Base-by-base conservation (phyloP, 2,329 filamentous ascomycete genomes). In the Colletotrichum falcatum region DNA sequence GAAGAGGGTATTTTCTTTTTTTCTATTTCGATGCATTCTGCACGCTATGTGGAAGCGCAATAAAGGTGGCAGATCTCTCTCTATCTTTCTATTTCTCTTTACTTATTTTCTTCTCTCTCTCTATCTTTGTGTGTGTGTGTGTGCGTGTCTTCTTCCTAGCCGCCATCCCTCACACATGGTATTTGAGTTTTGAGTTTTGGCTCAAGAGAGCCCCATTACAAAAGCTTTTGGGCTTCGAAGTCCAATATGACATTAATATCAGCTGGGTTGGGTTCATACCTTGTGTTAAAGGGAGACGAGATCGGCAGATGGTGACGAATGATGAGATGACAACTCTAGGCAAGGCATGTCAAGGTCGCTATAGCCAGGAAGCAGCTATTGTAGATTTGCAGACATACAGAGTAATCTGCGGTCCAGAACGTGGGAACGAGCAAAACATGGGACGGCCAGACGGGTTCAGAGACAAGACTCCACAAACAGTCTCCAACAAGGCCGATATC, bases 271-370 rank as follows among this genome's bases (percentile, higher is more conserved):
- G 5, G 35, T 30, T 9, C 16, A 5, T n/a, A 6, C 1, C 28
- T 39, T 5, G 9, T 0, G 8, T 20, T 16, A 3, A 11, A 39
- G 44, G 44, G 20, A 20, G 26, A n/a, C 20, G 20, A 12, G 48
- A 46, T 66, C 11, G 37, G 48, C 39, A 30, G 20, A 14, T 54
- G 7, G n/a, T 54, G 12, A n/a, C 26, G 33, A 23, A 51, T 39
- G 26, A 66, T 63, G 64, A 39, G 58, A 63, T 48, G 64, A 48
- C 58, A 54, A 48, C 37, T 62, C 39, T 54, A 18, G 37, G 48
- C 58, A 39, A 30, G 35, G 23, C 23, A 14, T n/a, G n/a, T 16
- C 26, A 48, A 5, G 4, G n/a, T 48, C n/a, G 12, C 44, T 39
- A 51, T 39, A 61, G 11, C 9, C n/a, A 18, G 11, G 14, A 12